These are phyloP conservation scores for Cercospora sp. DNA, from an alignment of 2,329 filamentous ascomycete species.

Conservation along the genomic window DNA sequence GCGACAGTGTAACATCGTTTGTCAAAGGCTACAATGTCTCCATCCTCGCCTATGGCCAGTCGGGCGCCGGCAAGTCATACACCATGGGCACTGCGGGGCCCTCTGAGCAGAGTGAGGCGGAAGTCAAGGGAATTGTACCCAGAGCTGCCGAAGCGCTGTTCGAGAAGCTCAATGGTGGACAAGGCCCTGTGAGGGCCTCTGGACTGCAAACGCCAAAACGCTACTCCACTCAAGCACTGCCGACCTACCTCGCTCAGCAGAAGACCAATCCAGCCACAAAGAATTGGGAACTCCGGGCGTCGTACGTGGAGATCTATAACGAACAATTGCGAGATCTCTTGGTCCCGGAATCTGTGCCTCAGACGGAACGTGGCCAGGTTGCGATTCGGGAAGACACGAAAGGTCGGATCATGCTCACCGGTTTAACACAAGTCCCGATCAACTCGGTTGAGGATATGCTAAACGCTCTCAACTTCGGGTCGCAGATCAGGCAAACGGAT, in stretches of 20 bases:
- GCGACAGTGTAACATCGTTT: constrained; percentile 86
- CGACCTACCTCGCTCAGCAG: constrained; percentile 46
- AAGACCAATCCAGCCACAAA: constrained; percentile 59
- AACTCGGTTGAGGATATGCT: constrained; percentile 91
- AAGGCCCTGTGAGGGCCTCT: constrained; percentile 58
- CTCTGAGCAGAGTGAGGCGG: constrained; percentile 53
- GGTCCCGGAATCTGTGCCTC: constrained; percentile 70
- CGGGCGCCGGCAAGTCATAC: constrained; percentile 95
- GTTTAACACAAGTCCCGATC: constrained; percentile 82
- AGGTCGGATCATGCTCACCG: constrained; percentile 90
- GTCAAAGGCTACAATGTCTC: constrained; percentile 98
- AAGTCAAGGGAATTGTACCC: constrained; percentile 80
- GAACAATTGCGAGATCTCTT: constrained; percentile 91
- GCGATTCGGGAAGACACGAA: constrained; percentile 92
- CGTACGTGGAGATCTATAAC: constrained; percentile 81
- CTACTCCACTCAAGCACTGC: constrained; percentile 65
- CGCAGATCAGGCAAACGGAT: constrained; percentile 91
- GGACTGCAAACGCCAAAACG: constrained; percentile 78
- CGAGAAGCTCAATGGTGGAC: constrained; percentile 71
- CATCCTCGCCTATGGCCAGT: constrained; percentile 93
- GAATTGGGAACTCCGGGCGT: constrained; percentile 88
- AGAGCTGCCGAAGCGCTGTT: constrained; percentile 85
- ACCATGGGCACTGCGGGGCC: constrained; percentile 97
- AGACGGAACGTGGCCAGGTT: constrained; percentile 73
- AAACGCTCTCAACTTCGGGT: constrained; percentile 86